phyloP scores from a whole-genome alignment of 1,284 basidiomycete genomes.

The Malassezia sp. region DNA sequence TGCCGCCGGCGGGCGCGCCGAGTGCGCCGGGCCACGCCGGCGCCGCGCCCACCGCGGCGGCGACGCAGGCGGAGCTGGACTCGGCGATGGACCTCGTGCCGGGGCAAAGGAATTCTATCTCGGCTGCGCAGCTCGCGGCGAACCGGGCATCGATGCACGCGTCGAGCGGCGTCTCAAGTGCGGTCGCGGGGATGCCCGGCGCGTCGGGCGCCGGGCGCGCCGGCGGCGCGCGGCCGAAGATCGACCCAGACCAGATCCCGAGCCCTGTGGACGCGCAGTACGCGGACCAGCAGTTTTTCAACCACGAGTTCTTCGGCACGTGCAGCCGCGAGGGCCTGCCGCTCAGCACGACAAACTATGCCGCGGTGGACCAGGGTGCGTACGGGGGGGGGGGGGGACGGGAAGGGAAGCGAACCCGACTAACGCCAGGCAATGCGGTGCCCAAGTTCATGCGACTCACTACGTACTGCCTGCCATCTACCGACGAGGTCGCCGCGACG shows the following conservation, averaged over 20 bases:
- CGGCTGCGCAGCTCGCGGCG: constrained; percentile 30
- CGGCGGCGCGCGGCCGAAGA: constrained; percentile 60
- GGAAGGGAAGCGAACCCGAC: too few relatives aligned
- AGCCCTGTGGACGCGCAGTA: constrained; percentile 76
- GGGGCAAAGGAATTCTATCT: constrained; percentile 38
- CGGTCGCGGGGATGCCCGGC: neutral
- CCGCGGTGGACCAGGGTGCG: constrained; percentile 86
- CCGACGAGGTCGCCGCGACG: constrained; percentile 66
- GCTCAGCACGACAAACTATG: constrained; percentile 72
- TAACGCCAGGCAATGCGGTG: constrained; percentile 62
- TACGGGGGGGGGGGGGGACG: too few relatives aligned
- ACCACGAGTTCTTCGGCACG: constrained; percentile 64
- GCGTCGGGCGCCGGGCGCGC: constrained; percentile 36
- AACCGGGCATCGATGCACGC: constrained; percentile 32
- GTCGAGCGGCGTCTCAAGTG: neutral
- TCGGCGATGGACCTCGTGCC: constrained; percentile 42
- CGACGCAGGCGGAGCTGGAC: constrained; percentile 15
- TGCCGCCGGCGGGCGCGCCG: neutral
- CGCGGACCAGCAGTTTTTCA: constrained; percentile 71
- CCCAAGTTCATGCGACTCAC: constrained; percentile 60
- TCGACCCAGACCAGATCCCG: constrained; percentile 82
- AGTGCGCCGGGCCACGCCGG: neutral
- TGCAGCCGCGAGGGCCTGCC: constrained; percentile 60
- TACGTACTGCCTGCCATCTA: constrained; percentile 64
- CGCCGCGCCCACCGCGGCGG: neutral